Evolutionary conservation across 441 rosid species (phyloP), one percentile per base, ranked within the genome.

Genomic region (Gossypium davidsonii): DNA sequence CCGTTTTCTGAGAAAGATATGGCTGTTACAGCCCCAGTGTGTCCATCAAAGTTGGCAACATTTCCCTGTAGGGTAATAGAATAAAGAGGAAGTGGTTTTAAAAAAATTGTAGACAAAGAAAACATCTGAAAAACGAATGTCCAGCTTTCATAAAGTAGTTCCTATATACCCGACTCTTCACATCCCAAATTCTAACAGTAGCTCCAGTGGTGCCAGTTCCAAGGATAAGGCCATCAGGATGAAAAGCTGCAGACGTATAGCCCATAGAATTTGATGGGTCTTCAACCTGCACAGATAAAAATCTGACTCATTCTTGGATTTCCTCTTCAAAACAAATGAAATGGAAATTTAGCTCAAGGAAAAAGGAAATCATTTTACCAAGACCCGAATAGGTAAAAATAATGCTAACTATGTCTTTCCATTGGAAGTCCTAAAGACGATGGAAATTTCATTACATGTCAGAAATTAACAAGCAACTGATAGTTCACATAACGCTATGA

Each of bases 211-310:
- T 96, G 79, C 99, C 99, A 15, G 98, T 91, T 77, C 98, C 99
- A 80, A 96, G 99, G 83, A 93, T 93, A 70, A 96, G 99, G 76
- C 99, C 98, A 77, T 96, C 99, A 3, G 99, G 98, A 90, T 96
- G 99, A 79, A 96, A 96, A 63, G 99, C 95, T 7, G 98, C 97
- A 77, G 99, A 89, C 6, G 99, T 93, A 79, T 90, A 96, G 63
- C 84, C 85, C 73, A 88, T 91, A 3, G 91, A 72, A 44, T 83
- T 85, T 4, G 89, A 80, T 74, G 75, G 79, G 73, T 90, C 97
- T 17, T 85, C 78, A 74, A 93, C 99, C 99, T 93, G 90, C 77
- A 81, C 66, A 74, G 56, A 6, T 0, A 64, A 70, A 52, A 70
- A 52, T 60, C 25, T 10, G 15, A n/a, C 25, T 46, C 44, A 44